Evolutionary conservation across 768 basidiomycete genomes (phyloP).

Genomic region (Boletellus ananas): DNA sequence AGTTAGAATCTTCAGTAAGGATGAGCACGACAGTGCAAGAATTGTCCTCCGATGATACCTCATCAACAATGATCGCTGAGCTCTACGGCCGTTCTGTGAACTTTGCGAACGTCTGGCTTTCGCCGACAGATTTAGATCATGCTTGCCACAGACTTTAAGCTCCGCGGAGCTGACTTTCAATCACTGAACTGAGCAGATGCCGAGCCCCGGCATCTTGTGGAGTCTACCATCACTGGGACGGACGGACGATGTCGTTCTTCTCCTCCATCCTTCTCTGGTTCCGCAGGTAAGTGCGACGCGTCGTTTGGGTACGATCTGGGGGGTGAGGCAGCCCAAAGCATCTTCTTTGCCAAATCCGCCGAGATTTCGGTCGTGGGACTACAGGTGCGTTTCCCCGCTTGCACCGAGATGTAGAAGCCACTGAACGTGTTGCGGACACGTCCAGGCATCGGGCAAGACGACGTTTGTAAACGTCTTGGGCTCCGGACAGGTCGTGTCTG

Average conservation of each 20-base stretch:
- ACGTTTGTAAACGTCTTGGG: conserved; percentile 91
- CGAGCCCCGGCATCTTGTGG: neutral
- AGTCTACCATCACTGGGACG: neutral
- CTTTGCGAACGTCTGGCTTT: too few species aligned
- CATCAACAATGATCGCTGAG: too few species aligned
- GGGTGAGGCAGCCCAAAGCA: conserved; percentile 33
- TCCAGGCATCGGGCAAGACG: conserved; percentile 89
- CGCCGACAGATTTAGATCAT: too few species aligned
- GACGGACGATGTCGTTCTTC: conserved; percentile 43
- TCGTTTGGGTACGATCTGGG: neutral
- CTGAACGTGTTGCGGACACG: neutral
- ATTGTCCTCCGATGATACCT: too few species aligned
- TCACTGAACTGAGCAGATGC: neutral
- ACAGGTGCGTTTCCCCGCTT: conserved; percentile 46
- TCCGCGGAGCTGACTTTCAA: conserved; percentile 10
- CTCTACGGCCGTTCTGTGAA: too few species aligned
- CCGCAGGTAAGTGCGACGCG: conserved; percentile 35
- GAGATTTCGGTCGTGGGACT: conserved; percentile 91
- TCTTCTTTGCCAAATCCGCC: conserved; percentile 85
- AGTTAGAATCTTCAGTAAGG: too few species aligned
- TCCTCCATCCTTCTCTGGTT: conserved; percentile 58
- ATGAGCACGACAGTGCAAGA: too few species aligned
- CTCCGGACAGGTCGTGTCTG: conserved; percentile 58
- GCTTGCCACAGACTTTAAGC: conserved; percentile 5
- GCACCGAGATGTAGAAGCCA: neutral